phyloP scores from a whole-genome alignment of 2,329 filamentous ascomycete species.

The Alternaria consortialis region DNA sequence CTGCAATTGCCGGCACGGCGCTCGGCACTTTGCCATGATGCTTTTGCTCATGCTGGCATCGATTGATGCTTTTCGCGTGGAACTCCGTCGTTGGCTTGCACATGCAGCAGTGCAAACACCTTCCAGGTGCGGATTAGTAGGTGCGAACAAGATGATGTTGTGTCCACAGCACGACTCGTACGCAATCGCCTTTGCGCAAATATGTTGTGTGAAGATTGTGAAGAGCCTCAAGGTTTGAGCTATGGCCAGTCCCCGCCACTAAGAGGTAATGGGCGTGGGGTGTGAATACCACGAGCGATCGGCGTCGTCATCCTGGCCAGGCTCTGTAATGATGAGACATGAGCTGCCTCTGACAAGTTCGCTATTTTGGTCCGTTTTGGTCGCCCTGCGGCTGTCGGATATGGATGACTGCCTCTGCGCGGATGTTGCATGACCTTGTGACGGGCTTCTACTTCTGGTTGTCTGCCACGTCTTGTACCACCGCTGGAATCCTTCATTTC shows the following conservation, averaged over 20 bases:
- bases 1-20: conserved; percentile 32
- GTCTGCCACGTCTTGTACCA: conserved; percentile 48
- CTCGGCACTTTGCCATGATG: conserved; percentile 23
- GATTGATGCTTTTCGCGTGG: conserved; percentile 2
- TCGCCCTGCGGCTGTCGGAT: conserved; percentile 15
- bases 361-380: conserved; percentile 10
- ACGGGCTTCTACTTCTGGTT: conserved; percentile 24
- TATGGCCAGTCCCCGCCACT: conserved; percentile 30
- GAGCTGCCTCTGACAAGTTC: conserved; percentile 5
- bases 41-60: conserved; percentile 6
- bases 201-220: conserved; percentile 15
- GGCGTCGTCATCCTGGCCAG: conserved; percentile 18
- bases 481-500: conserved; percentile 23
- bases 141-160: background rate
- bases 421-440: conserved; percentile 43
- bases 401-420: conserved; percentile 28
- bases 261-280: conserved; percentile 38
- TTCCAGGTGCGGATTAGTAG: conserved; percentile 1
- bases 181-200: conserved; percentile 1
- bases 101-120: conserved; percentile 4
- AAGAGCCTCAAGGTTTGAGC: conserved; percentile 30
- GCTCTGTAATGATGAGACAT: conserved; percentile 23
- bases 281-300: conserved; percentile 14
- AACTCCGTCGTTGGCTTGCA: background rate
- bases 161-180: conserved; percentile 8